Percentiles rank a stretch among this genome's conserved stretches.
phyloP scores from a whole-genome alignment of 2,329 filamentous ascomycete genomes.

The Septoria linicola region DNA sequence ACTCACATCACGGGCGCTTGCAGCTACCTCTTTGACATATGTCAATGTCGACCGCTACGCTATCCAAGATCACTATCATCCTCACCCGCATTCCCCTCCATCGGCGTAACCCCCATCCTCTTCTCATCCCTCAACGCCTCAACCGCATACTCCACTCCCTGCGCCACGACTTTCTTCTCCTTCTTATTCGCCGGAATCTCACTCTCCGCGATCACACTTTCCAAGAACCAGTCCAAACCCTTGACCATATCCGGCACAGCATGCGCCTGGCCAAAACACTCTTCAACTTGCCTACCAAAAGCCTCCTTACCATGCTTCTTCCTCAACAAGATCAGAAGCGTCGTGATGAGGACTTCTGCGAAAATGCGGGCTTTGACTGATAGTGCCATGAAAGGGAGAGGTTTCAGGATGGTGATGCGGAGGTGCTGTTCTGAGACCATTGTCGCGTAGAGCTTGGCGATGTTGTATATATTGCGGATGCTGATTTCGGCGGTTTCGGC shows the following conservation, averaged over 20 bases:
- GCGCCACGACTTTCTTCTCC: slow-evolving; percentile 53
- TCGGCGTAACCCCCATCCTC: not conserved
- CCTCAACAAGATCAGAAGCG: slow-evolving; percentile 59
- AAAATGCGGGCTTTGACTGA: slow-evolving; percentile 75
- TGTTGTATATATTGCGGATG: slow-evolving; percentile 62
- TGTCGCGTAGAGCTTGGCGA: slow-evolving; percentile 65
- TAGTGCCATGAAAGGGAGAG: slow-evolving; percentile 75
- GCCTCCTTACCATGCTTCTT: slow-evolving; percentile 40
- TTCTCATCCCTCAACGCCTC: slow-evolving; percentile 27
- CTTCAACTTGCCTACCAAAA: slow-evolving; percentile 60
- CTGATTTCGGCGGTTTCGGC: slow-evolving; percentile 55
- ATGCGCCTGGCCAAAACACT: slow-evolving; percentile 64
- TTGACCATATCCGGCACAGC: slow-evolving; percentile 67
- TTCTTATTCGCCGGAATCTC: slow-evolving; percentile 50
- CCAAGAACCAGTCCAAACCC: slow-evolving; percentile 76
- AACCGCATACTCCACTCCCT: slow-evolving; percentile 41
- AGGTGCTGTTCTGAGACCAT: slow-evolving; percentile 62
- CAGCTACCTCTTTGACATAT: too few relatives aligned
- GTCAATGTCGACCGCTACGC: too few relatives aligned
- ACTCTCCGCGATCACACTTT: slow-evolving; percentile 69
- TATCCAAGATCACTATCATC: not conserved
- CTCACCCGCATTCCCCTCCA: not conserved
- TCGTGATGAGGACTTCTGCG: slow-evolving; percentile 76
- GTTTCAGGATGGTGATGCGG: slow-evolving; percentile 59
- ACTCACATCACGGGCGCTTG: too few relatives aligned